Conservation (phyloP, 2,329 filamentous ascomycete species). For the Fusarium sp. region DNA sequence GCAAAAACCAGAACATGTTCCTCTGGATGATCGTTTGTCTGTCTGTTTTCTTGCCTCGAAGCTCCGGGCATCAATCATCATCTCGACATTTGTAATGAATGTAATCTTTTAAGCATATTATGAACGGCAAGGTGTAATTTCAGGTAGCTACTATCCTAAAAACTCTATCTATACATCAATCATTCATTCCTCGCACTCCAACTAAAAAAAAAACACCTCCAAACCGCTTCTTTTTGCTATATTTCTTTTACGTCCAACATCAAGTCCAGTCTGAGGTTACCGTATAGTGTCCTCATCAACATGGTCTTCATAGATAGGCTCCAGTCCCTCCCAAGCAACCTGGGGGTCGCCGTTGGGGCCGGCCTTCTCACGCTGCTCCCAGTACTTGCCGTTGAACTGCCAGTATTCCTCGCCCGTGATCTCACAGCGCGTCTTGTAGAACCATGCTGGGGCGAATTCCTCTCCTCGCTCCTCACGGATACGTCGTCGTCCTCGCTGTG, state of each 20-base stretch:
- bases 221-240: constrained; percentile 3
- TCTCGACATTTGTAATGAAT: neutral
- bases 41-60: neutral
- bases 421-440: constrained; percentile 77
- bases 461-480: constrained; percentile 82
- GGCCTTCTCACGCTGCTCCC: constrained; percentile 77
- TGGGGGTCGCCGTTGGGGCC: constrained; percentile 67
- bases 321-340: constrained; percentile 75
- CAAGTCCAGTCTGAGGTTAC: constrained; percentile 13
- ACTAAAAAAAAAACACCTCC: neutral
- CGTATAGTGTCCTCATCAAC: constrained; percentile 25
- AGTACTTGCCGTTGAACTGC: constrained; percentile 91
- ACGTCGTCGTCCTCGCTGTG: constrained; percentile 81
- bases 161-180: constrained; percentile 9
- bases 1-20: no score
- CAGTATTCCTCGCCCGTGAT: constrained; percentile 91
- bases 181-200: neutral
- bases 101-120: neutral
- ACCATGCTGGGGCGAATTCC: constrained; percentile 89
- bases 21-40: neutral
- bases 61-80: constrained; percentile 8
- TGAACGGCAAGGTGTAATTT: constrained; percentile 3
- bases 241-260: constrained; percentile 1
- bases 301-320: constrained; percentile 75
- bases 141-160: constrained; percentile 13